Conservation (phyloP, 2,329 filamentous ascomycete species). For the Nemania sp. region DNA sequence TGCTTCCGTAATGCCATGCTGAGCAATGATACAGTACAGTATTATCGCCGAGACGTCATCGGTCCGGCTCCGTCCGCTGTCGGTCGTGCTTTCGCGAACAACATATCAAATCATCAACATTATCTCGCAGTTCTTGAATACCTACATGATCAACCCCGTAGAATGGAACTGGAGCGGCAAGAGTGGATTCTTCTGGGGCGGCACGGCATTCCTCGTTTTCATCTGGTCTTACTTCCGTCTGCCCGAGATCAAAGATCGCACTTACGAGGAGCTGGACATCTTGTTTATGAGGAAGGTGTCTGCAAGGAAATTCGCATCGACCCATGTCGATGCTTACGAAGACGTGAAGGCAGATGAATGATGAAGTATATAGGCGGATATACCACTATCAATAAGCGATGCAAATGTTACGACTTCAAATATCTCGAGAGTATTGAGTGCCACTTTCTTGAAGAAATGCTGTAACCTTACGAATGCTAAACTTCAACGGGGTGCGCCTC, state of each 20-base stretch:
- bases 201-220: constrained; percentile 48
- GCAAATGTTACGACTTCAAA: not conserved
- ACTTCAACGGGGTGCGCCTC: not conserved
- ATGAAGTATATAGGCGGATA: constrained; percentile 23
- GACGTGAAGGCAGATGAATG: constrained; percentile 12
- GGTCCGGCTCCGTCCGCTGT: constrained; percentile 50
- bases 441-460: no score
- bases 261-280: constrained; percentile 57
- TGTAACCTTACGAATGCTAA: not conserved
- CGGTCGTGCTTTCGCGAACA: constrained; percentile 49
- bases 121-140: constrained; percentile 44
- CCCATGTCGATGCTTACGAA: constrained; percentile 40
- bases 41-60: constrained; percentile 54
- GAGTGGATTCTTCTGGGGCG: constrained; percentile 49
- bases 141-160: constrained; percentile 45
- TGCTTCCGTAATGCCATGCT: not conserved
- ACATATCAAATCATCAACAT: constrained; percentile 51
- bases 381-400: constrained; percentile 3
- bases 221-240: constrained; percentile 56
- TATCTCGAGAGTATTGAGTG: no score
- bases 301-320: constrained; percentile 45
- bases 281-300: constrained; percentile 50
- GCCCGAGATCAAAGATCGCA: constrained; percentile 55
- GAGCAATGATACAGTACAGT: constrained; percentile 41
- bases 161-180: constrained; percentile 47